Evolutionary conservation across 169 alveolate genomes (phyloP), one percentile per base, ranked within the genome.

Genomic region (Cryptosporidium sp.): DNA sequence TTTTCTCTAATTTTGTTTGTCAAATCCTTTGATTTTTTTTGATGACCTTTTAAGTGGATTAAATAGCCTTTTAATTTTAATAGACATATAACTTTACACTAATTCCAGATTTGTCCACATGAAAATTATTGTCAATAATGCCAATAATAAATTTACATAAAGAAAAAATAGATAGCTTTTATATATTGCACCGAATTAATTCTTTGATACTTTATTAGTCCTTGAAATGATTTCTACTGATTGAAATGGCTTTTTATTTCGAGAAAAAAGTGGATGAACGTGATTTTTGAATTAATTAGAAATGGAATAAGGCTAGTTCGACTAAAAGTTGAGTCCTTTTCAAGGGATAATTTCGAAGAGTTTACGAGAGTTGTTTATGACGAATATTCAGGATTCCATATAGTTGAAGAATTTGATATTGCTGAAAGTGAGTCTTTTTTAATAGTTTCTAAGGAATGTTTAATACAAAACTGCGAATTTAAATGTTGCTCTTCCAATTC

Each of bases 41-140:
- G 0, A 16, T 21, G 16, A 70, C 33, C 12, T 48, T 23, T 12
- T 14, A 45, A 18, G 26, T 23, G n/a, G 18, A 39, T 70, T 21
- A 70, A 70, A n/a, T 51, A 14, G 33, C 23, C 42, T 70, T 37
- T 70, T 48, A 14, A 10, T 44, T 73, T 73, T 21, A 37, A 31
- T 80, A 80, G 73, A 80, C 89, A 48, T 75, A 75, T 60, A 73
- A 73, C 72, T 23, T 52, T 29, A 37, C 31, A 26, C 23, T 39
- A 61, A 60, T 80, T 80, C 89, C 89, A 80, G 72, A 80, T 80
- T 80, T 33, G 89, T 80, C 89, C 89, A 80, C 89, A 80, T 80
- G 33, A 70, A 67, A 67, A 10, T 21, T 67, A 21, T 10, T 61
- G 73, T 31, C 29, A 67, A 37, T 26, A 23, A 56, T 56, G 67